phyloP scores from a whole-genome alignment of 345 rosid genomes.

The Populus davidiana region DNA sequence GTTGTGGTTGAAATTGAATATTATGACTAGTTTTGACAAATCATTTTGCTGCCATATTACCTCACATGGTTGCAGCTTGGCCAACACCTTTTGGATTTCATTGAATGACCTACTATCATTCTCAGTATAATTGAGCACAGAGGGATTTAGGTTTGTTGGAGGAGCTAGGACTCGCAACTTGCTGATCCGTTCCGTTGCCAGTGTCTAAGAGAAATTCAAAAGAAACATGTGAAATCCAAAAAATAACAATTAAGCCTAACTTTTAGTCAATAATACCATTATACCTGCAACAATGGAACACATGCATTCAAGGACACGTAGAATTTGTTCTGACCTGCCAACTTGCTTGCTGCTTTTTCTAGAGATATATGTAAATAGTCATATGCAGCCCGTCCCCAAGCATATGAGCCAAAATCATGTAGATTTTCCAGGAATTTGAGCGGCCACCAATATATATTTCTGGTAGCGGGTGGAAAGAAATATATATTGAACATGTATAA shows the following conservation, averaged over 20 bases:
- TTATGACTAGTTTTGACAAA: background rate
- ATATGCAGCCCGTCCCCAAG: background rate
- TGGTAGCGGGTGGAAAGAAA: background rate
- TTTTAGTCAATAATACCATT: background rate
- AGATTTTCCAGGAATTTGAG: background rate
- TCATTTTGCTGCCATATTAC: background rate
- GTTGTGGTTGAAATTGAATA: background rate
- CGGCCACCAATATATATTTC: background rate
- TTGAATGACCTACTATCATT: background rate
- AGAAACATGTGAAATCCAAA: background rate
- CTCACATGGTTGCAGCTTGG: background rate
- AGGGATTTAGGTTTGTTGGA: background rate
- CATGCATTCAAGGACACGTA: background rate
- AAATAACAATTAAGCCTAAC: background rate
- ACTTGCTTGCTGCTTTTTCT: background rate
- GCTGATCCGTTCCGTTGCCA: background rate
- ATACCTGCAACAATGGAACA: background rate
- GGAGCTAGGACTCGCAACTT: background rate
- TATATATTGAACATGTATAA: background rate
- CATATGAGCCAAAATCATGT: background rate
- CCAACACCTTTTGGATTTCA: background rate
- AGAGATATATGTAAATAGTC: background rate
- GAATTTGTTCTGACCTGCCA: background rate
- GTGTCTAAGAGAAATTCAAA: background rate
- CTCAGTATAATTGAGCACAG: background rate